phyloP scores from a whole-genome alignment of 257 asterid genomes.

The Lavandula angustifolia region DNA sequence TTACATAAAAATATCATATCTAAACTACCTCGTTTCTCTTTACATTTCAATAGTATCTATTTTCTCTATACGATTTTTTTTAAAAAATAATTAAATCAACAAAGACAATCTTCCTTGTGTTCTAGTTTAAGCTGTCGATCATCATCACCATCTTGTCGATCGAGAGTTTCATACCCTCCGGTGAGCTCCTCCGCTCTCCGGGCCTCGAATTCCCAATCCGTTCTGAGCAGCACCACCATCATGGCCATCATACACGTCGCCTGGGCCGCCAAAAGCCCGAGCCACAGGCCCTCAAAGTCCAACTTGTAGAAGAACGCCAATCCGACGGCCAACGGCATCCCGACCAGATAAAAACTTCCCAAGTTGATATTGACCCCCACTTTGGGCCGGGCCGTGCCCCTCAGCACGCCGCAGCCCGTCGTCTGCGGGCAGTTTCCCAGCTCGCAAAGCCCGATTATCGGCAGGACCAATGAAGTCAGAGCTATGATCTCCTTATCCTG shows the following conservation, averaged over 20 bases:
- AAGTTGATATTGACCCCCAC: conserved; percentile 77
- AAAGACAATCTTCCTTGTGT: conserved; percentile 33
- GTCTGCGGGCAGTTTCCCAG: conserved; percentile 93
- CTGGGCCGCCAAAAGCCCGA: conserved; percentile 82
- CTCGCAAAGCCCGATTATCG: conserved; percentile 82
- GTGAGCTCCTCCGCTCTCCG: conserved; percentile 60
- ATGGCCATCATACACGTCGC: conserved; percentile 68
- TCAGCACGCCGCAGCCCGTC: conserved; percentile 80
- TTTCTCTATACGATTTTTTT: not conserved
- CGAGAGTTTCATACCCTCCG: conserved; percentile 29
- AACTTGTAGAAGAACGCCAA: conserved; percentile 53
- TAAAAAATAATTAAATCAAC: conserved; percentile 34
- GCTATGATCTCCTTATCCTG: conserved; percentile 59
- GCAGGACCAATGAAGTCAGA: conserved; percentile 59
- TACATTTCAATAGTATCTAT: conserved; percentile 31
- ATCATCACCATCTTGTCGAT: conserved; percentile 28
- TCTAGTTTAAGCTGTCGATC: not conserved
- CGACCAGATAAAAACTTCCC: conserved; percentile 74
- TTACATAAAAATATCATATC: conserved; percentile 16
- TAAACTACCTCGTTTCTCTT: not conserved
- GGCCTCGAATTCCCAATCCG: conserved; percentile 78
- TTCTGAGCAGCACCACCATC: conserved; percentile 54
- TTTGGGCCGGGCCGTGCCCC: conserved; percentile 88
- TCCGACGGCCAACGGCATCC: conserved; percentile 76
- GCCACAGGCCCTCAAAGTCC: conserved; percentile 79